Base-by-base conservation (phyloP, 2,329 filamentous ascomycete genomes). In the Beauveria sp. region DNA sequence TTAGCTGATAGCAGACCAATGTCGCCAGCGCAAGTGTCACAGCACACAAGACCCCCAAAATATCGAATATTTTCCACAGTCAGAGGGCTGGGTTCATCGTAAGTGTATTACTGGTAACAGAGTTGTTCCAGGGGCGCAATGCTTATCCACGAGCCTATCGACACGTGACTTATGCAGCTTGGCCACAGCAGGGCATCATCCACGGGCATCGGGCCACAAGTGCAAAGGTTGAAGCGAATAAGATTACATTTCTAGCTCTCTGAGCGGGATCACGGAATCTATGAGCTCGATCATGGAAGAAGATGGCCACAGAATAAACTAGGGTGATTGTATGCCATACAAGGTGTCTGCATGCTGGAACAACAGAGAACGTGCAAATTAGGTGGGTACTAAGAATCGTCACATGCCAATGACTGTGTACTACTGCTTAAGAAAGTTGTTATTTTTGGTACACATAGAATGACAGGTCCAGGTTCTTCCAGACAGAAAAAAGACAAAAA, bases 401-500 rank as follows among this genome's bases (percentile, higher is more conserved):
- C 44, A 46, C 20, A 46, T 46, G 20, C 14, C 6, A 50, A 50
- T 6, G 16, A 30, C 20, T 16, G 28, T 5, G 16, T 34, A 7
- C 24, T 16, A 34, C 30, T 34, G 6, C 14, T 54, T 22, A 5
- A 47, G 28, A n/a, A 28, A 28, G 18, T 58, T 58, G 4, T 22
- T 16, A 28, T 61, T 55, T 34, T 61, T 55, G 43, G 16, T 61
- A 61, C 58, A 61, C 5, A 18, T 61, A 61, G 26, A 54, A 61
- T 54, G 22, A 61, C 58, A 61, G 24, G 24, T 59, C 48, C 58
- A 61, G 24, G 18, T 59, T 41, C 41, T 59, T 47, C 47, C 48
- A 58, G 55, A 50, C 55, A 51, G 5, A 18, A 46, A 59, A 53
- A 59, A 46, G 14, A 43, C 28, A 10, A 30, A 37, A 53, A 26